Evolutionary conservation across 1,284 basidiomycete species (phyloP).

Genomic region (Pseudozyma hubeiensis): DNA sequence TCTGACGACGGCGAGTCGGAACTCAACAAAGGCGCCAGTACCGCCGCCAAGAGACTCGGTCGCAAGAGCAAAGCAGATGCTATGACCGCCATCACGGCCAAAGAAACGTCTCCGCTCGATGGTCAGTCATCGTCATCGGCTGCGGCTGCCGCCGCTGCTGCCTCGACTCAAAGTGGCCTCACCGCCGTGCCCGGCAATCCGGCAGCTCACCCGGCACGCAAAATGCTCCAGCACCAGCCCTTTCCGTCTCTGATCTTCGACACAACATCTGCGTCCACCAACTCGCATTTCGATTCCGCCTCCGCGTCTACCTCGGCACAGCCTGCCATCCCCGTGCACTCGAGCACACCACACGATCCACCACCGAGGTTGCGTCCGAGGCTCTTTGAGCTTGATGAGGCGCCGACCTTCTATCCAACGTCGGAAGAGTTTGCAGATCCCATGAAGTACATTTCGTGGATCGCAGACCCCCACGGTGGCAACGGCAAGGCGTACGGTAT

Average conservation of each 20-base stretch:
- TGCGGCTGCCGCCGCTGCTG: no score
- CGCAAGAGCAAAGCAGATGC: constrained; percentile 55
- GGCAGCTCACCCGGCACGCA: constrained; percentile 41
- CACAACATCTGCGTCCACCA: not conserved
- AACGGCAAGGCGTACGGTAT: constrained; percentile 84
- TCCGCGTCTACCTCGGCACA: constrained; percentile 6
- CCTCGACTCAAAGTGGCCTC: not conserved
- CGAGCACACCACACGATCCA: constrained; percentile 54
- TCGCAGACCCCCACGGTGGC: constrained; percentile 76
- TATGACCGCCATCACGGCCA: constrained; percentile 35
- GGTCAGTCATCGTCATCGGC: constrained; percentile 2
- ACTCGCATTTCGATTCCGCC: not conserved
- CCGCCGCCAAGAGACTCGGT: constrained; percentile 38
- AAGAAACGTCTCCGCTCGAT: constrained; percentile 11
- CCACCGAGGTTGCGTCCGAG: constrained; percentile 53
- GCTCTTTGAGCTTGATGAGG: constrained; percentile 86
- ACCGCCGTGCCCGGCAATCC: constrained; percentile 32
- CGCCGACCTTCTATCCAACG: constrained; percentile 89
- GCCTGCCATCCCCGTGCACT: constrained; percentile 54
- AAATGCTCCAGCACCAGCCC: constrained; percentile 37
- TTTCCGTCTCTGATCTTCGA: constrained; percentile 44
- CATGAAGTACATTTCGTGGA: constrained; percentile 87
- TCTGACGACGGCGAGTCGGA: constrained; percentile 33
- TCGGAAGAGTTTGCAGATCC: constrained; percentile 92
- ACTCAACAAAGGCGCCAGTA: constrained; percentile 21